Evolutionary conservation across 202 grass and related monocot species (phyloP).

Genomic region (Musa balbisiana): DNA sequence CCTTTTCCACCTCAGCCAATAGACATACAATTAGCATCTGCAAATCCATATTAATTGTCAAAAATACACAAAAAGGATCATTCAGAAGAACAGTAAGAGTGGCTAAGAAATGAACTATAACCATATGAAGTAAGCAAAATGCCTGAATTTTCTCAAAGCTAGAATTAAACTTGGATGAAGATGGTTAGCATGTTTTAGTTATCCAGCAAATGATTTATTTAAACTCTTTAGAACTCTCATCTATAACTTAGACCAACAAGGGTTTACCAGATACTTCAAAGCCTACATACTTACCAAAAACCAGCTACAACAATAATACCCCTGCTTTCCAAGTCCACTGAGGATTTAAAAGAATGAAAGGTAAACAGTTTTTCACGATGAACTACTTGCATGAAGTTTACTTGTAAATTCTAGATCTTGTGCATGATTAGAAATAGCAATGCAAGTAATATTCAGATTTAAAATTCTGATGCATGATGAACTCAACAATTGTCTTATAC

Average conservation of each 20-base stretch:
- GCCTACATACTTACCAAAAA: not conserved
- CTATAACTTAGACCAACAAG: not conserved
- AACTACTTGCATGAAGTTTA: no score
- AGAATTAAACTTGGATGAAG: no score
- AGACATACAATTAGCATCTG: constrained; percentile 72
- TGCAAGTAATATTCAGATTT: not conserved
- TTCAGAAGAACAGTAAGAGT: constrained; percentile 7
- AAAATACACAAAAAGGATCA: constrained; percentile 10
- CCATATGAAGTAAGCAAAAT: no score
- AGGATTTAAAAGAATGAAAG: no score
- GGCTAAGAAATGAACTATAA: not conserved
- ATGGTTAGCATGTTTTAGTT: no score
- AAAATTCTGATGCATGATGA: not conserved
- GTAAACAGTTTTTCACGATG: no score
- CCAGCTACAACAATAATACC: not conserved
- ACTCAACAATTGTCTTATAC: not conserved
- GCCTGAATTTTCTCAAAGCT: no score
- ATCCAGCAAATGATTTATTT: no score
- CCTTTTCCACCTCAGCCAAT: constrained; percentile 68
- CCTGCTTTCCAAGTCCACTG: no score
- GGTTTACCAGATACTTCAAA: not conserved
- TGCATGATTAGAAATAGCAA: not conserved
- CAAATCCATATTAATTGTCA: constrained; percentile 1
- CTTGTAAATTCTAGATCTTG: no score
- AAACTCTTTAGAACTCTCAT: not conserved